Evolutionary conservation across 306 rosid species (phyloP), one percentile per base, ranked within the genome.

Genomic region (Trifolium dubium): DNA sequence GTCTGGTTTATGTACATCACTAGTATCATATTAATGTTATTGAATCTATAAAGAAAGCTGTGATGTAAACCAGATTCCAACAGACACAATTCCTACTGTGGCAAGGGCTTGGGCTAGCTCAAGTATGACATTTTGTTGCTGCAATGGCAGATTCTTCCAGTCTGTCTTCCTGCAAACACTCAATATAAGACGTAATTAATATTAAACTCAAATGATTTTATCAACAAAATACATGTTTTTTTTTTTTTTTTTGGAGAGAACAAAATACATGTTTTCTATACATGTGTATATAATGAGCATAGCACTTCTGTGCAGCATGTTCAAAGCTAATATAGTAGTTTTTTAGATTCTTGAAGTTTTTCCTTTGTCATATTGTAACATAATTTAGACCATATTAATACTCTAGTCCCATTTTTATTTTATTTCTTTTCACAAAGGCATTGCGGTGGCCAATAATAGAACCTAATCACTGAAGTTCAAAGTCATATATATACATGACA

Each of bases 11-110:
- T 88, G 79, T 81, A 89, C 89, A 87, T 59, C 74, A 67, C 76
- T 46, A 2, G 73, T 79, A 37, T 37, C 40, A 37, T 37, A 73
- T n/a, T n/a, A n/a, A n/a, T 28, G 47, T 72, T 60, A 78, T 67
- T 68, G 47, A 80, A 58, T 83, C 86, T 80, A 84, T 43, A 83
- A 83, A 19, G 87, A 78, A 64, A 92, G 70, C 84, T 75, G 86
- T 14, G 89, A 87, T 32, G 90, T 74, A 81, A 90, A 85, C 98
- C 98, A 92, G 82, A 92, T 78, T 79, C 96, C 98, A 41, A 92
- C 50, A 17, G 85, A 84, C 78, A 92, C 94, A 61, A 92, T 70
- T 17, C 91, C 92, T 43, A 90, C 55, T 3, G 98, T 92, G 29
- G 85, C 96, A 51, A 92, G 64, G 81, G 94, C 97, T 83, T 91